Percentiles rank a stretch among this genome's conserved stretches.
Evolutionary conservation across 2,329 filamentous ascomycete species (phyloP).

Genomic region (Clonostachys rosea): DNA sequence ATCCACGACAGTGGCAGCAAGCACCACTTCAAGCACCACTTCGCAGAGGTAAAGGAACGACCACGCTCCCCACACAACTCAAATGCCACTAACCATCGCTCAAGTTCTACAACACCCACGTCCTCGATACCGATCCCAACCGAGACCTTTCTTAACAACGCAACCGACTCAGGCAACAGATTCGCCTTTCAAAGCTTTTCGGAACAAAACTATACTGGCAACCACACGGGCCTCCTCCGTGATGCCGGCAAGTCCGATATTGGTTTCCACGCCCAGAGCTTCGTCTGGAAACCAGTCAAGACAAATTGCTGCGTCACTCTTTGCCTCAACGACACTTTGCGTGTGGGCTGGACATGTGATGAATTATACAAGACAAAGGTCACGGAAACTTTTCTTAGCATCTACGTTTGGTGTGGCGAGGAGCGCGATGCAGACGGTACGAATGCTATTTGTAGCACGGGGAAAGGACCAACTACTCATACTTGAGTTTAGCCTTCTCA

Average conservation of each 20-base stretch:
- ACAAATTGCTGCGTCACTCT: slow-evolving; percentile 14
- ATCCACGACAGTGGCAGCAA: not conserved
- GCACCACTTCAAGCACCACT: not conserved
- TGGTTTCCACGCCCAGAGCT: slow-evolving; percentile 9
- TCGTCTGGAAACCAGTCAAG: slow-evolving; percentile 11
- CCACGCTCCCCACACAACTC: not conserved
- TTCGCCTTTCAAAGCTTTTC: slow-evolving; percentile 25
- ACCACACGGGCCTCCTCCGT: slow-evolving; percentile 10
- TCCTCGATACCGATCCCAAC: slow-evolving; percentile 1
- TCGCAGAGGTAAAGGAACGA: not conserved
- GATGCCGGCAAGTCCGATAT: slow-evolving; percentile 15
- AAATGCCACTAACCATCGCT: not conserved
- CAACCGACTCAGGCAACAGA: slow-evolving; percentile 4
- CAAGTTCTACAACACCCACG: not conserved
- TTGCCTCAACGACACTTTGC: slow-evolving; percentile 11
- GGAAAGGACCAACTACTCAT: too few relatives aligned
- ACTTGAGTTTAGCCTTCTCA: too few relatives aligned
- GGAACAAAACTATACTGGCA: slow-evolving; percentile 12
- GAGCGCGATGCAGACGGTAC: not conserved
- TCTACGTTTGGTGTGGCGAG: slow-evolving; percentile 16
- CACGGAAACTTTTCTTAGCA: slow-evolving; percentile 9
- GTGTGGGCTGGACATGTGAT: slow-evolving; percentile 16
- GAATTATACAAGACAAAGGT: slow-evolving; percentile 7
- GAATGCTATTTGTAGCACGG: too few relatives aligned
- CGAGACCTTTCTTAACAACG: slow-evolving; percentile 13